Percentiles rank a stretch among this genome's conserved stretches.
phyloP scores from a whole-genome alignment of 169 alveolate species.

The Plasmodium cynomolgi region DNA sequence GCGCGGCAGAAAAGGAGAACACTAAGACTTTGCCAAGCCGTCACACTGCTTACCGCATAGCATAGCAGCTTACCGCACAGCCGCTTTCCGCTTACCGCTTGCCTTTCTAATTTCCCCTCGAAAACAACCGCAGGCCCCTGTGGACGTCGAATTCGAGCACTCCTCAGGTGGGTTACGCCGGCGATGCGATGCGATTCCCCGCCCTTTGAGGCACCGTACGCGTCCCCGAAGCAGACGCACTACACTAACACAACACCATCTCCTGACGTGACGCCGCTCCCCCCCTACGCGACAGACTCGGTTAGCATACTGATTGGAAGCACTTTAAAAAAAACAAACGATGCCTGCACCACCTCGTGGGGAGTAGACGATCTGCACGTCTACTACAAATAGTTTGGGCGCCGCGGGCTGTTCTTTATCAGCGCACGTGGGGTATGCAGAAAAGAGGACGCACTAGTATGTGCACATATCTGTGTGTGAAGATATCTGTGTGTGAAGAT shows the following conservation, averaged over 20 bases:
- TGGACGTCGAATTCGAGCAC: constrained; percentile 44
- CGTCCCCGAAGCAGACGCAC: not conserved
- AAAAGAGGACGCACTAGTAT: not conserved
- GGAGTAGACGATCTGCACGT: constrained; percentile 86
- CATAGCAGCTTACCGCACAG: not conserved
- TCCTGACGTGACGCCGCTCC: not conserved
- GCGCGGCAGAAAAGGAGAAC: not conserved
- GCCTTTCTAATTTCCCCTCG: not conserved
- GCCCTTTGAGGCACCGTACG: too few species aligned
- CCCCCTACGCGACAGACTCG: constrained; percentile 24
- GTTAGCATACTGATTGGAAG: constrained; percentile 75
- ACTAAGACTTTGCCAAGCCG: not conserved
- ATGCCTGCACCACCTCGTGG: constrained; percentile 88
- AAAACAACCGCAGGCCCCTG: constrained; percentile 4
- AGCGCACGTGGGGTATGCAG: not conserved
- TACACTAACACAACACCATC: not conserved
- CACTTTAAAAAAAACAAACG: constrained; percentile 75
- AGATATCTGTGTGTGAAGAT: not conserved
- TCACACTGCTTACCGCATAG: too few species aligned
- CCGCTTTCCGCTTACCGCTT: too few species aligned
- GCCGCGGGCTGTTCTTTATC: not conserved
- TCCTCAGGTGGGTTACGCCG: constrained; percentile 22
- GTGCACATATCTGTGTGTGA: not conserved
- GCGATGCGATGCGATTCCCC: not conserved
- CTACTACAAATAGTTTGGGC: constrained; percentile 53